Evolutionary conservation across 1,284 basidiomycete genomes (phyloP), one percentile per base, ranked within the genome.

Genomic region (Agaricales sp.): DNA sequence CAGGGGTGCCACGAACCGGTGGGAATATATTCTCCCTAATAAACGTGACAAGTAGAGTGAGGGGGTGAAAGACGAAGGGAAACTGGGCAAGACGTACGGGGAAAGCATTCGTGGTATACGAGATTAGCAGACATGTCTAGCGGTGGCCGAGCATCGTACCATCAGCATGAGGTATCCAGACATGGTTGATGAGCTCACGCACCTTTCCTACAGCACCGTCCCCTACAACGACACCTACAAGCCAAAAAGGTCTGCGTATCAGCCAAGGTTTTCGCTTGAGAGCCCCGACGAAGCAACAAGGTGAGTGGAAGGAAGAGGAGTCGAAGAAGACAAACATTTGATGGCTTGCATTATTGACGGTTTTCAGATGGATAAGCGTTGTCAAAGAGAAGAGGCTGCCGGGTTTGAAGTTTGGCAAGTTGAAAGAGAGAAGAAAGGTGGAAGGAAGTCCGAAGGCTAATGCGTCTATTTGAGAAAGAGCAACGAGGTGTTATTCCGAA

Each of bases 181-280:
- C 23, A 45, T 45, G 25, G 18, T n/a, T n/a, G n/a, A 39, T 47
- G 21, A 46, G 48, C 45, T 39, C 49, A 67, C 80, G 60, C 57
- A 87, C 94, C 88, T 98, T 99, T 71, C 95, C 95, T 62, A 99
- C 95, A 51, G 95, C 95, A 84, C 95, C 95, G 75, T 99, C 95
- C 62, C 95, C 95, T 53, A 99, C 95, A 62, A 98, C 94, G 69
- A 98, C 95, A 76, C 91, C 90, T 91, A 66, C 48, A 54, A 50
- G 54, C 30, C n/a, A n/a, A n/a, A n/a, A n/a, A n/a, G n/a, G n/a
- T n/a, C n/a, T n/a, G n/a, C n/a, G n/a, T n/a, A n/a, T n/a, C n/a
- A n/a, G 26, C 6, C 14, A 14, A 30, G 26, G 26, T 6, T 30
- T 6, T 30, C 26, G 14, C 6, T 30, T 4, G 16, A 16, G 39